Base-by-base conservation (phyloP, 1,284 basidiomycete genomes). In the Trichosporon faecale region DNA sequence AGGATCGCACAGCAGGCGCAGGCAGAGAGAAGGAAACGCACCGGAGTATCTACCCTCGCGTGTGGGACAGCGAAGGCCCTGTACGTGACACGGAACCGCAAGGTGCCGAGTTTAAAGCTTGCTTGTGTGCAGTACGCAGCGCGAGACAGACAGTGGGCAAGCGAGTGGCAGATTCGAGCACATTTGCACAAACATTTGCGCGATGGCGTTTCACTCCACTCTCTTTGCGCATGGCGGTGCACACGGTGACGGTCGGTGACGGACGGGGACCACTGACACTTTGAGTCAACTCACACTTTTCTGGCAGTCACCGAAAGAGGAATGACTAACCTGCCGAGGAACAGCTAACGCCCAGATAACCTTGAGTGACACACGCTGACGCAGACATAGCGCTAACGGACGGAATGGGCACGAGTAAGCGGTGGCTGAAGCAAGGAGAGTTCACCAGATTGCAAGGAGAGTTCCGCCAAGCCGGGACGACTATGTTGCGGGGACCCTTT, bases 31-130 rank as follows among this genome's bases (percentile, higher is more conserved):
- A n/a, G 12, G 49, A 52, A 52, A 21, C 49, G 49, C 49, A 52
- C 40, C 49, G 49, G 49, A 52, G 49, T 52, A 52, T 52, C 49
- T 52, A 52, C 49, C 49, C 49, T 52, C 49, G 49, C 21, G 49
- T 9, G 49, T 52, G 49, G 49, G 49, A 52, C 49, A 2, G 49
- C 49, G 49, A 52, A 8, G 49, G 21, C 12, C 49, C 21, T 52
- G n/a, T 25, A 52, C 49, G 49, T 52, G 23, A 52, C n/a, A 52
- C 49, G 49, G 49, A 52, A 52, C 21, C 21, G 49, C 49, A 52
- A 52, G 49, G 49, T 52, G 49, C 49, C 49, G 21, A 52, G 49
- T 52, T 21, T 52, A 52, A 52, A 52, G 49, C 49, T 52, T 52
- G 21, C 21, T 23, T 9, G 49, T 12, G 12, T n/a, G 49, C 49